Evolutionary conservation across 441 rosid species (phyloP).

Genomic region (Macaranga tanarius): DNA sequence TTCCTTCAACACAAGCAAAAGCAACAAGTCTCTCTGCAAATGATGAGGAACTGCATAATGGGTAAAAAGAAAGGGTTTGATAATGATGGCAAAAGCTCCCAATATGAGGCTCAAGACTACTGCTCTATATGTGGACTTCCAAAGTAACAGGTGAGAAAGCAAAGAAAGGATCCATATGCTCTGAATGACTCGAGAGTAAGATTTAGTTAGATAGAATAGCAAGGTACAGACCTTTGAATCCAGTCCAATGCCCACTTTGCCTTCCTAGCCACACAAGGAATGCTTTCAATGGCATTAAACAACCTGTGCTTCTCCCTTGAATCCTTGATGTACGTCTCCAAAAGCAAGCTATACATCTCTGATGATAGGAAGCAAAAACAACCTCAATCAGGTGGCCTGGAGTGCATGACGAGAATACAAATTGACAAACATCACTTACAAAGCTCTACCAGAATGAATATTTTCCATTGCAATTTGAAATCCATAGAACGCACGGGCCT

Average conservation of each 20-base stretch:
- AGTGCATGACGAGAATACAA: constrained; percentile 3
- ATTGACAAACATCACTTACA: constrained; percentile 10
- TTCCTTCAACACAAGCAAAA: constrained; percentile 89
- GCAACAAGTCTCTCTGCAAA: constrained; percentile 85
- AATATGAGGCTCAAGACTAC: not conserved
- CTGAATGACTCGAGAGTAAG: not conserved
- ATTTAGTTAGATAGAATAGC: not conserved
- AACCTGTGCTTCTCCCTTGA: constrained; percentile 73
- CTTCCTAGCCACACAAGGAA: constrained; percentile 75
- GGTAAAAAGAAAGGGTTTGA: constrained; percentile 5
- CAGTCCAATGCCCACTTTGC: constrained; percentile 85
- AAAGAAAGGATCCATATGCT: not conserved
- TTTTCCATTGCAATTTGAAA: constrained; percentile 97
- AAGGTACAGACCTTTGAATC: constrained; percentile 59
- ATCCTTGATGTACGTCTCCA: constrained; percentile 87
- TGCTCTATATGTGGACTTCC: not conserved
- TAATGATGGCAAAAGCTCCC: constrained; percentile 17
- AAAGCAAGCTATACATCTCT: constrained; percentile 93
- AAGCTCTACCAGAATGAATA: constrained; percentile 80
- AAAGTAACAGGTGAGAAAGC: not conserved
- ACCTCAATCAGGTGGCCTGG: not conserved
- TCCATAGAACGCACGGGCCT: constrained; percentile 93
- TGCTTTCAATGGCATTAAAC: constrained; percentile 80
- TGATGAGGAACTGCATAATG: constrained; percentile 53
- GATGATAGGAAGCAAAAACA: constrained; percentile 17